These are phyloP conservation scores for Mrakia frigida DNA, from an alignment of 768 basidiomycete species.

Conservation along the genomic window DNA sequence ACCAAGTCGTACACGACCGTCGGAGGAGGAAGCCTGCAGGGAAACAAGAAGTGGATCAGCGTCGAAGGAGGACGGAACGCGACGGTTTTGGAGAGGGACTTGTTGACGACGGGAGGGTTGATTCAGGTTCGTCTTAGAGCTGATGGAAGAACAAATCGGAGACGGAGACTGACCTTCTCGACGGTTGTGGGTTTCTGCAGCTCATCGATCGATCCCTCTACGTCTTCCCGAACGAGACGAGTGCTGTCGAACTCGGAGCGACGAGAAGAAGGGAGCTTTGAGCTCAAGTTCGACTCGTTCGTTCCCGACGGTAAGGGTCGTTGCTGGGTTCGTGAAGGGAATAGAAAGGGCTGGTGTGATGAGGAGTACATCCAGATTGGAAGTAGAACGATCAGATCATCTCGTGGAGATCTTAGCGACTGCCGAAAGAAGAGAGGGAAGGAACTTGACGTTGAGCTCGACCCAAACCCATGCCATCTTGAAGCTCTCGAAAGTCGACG, in stretches of 20 bases:
- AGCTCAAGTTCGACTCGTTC: too few relatives aligned
- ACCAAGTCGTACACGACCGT: background rate
- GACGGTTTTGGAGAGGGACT: background rate
- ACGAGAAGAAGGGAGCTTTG: background rate
- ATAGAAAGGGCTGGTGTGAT: too few relatives aligned
- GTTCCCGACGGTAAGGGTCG: too few relatives aligned
- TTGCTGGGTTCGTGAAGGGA: too few relatives aligned
- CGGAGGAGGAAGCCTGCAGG: background rate
- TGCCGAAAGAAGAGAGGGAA: too few relatives aligned
- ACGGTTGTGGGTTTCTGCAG: background rate
- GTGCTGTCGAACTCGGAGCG: background rate
- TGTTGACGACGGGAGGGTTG: conserved; percentile 8
- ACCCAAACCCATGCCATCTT: too few relatives aligned
- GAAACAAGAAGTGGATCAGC: background rate
- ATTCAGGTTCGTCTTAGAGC: background rate
- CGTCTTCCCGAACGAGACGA: background rate
- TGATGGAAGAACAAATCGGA: background rate
- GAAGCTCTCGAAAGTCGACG: too few relatives aligned
- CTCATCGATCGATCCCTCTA: background rate
- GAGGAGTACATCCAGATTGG: too few relatives aligned
- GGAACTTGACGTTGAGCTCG: too few relatives aligned
- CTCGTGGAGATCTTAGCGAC: too few relatives aligned
- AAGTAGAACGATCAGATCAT: too few relatives aligned
- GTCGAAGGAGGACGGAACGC: background rate
- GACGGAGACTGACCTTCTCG: background rate